These are phyloP conservation scores for Waltergamsia citrina DNA, from an alignment of 2,329 filamentous ascomycete genomes.

Conservation along the genomic window DNA sequence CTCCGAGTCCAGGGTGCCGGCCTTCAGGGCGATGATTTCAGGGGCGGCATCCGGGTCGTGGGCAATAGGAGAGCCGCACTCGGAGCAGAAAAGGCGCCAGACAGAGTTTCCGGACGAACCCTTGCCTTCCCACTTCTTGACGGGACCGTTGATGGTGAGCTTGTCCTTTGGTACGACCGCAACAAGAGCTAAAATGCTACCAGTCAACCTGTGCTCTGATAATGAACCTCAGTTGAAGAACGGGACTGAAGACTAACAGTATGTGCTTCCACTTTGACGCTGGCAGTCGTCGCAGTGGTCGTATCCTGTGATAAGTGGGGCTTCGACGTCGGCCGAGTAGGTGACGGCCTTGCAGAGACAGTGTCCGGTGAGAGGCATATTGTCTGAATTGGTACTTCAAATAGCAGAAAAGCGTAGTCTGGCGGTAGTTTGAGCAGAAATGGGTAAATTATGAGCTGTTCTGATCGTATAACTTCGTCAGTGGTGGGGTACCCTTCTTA, in stretches of 20 bases:
- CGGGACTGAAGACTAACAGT: slow-evolving; percentile 37
- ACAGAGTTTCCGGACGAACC: slow-evolving; percentile 53
- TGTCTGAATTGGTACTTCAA: slow-evolving; percentile 15
- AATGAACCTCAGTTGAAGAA: background rate
- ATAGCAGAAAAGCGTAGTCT: background rate
- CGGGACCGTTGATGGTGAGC: slow-evolving; percentile 51
- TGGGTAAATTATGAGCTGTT: too few relatives aligned
- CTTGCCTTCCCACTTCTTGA: slow-evolving; percentile 53
- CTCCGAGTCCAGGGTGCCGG: slow-evolving; percentile 51
- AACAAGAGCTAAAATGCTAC: slow-evolving; percentile 59
- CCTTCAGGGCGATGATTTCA: slow-evolving; percentile 61
- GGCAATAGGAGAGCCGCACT: slow-evolving; percentile 61
- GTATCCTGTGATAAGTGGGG: slow-evolving; percentile 48
- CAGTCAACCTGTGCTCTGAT: too few relatives aligned
- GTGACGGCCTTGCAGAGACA: slow-evolving; percentile 64
- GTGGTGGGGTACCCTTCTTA: too few relatives aligned
- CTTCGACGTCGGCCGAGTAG: slow-evolving; percentile 49
- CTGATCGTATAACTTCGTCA: too few relatives aligned
- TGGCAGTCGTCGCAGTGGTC: slow-evolving; percentile 69
- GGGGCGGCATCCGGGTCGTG: slow-evolving; percentile 64
- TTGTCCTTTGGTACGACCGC: slow-evolving; percentile 57
- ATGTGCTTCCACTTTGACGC: slow-evolving; percentile 59
- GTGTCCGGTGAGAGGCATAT: slow-evolving; percentile 58
- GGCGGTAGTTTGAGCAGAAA: background rate
- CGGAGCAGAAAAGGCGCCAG: slow-evolving; percentile 60